These are phyloP conservation scores for Fusarium sp. DNA, from an alignment of 2,329 filamentous ascomycete species.

Conservation along the genomic window DNA sequence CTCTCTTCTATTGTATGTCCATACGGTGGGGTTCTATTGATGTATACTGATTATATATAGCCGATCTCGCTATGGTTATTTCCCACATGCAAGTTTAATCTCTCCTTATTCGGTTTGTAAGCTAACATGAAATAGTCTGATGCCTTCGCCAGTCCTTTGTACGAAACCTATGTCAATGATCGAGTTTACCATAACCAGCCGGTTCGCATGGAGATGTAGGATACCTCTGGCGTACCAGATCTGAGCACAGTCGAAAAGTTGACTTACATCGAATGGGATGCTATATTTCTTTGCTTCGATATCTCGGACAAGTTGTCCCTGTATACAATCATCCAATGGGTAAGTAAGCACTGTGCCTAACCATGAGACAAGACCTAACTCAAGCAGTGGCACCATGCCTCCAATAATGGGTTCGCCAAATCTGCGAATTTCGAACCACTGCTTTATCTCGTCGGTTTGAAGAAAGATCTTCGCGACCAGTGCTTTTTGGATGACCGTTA, in stretches of 20 bases:
- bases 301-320: constrained; percentile 51
- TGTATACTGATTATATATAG: constrained; percentile 34
- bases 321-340: constrained; percentile 53
- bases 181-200: constrained; percentile 43
- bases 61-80: constrained; percentile 54
- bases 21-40: accelerated
- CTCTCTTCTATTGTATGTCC: constrained; percentile 54
- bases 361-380: not conserved
- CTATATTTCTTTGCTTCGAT: constrained; percentile 56
- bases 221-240: constrained; percentile 56
- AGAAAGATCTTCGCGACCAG: constrained; percentile 50
- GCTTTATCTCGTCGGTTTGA: constrained; percentile 52
- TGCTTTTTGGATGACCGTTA: constrained; percentile 43
- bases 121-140: constrained; percentile 45
- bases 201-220: constrained; percentile 54
- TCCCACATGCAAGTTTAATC: constrained; percentile 51
- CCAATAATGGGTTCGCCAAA: constrained; percentile 45
- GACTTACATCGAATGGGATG: constrained; percentile 54
- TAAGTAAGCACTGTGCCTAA: constrained; percentile 20
- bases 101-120: accelerated
- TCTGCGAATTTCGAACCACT: constrained; percentile 37
- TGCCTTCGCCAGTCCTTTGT: constrained; percentile 50
- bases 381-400: constrained; percentile 49
- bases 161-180: constrained; percentile 52
- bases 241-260: constrained; percentile 51